These are phyloP conservation scores for Colletotrichum plurivorum DNA, from an alignment of 2,329 filamentous ascomycete genomes.

Conservation along the genomic window DNA sequence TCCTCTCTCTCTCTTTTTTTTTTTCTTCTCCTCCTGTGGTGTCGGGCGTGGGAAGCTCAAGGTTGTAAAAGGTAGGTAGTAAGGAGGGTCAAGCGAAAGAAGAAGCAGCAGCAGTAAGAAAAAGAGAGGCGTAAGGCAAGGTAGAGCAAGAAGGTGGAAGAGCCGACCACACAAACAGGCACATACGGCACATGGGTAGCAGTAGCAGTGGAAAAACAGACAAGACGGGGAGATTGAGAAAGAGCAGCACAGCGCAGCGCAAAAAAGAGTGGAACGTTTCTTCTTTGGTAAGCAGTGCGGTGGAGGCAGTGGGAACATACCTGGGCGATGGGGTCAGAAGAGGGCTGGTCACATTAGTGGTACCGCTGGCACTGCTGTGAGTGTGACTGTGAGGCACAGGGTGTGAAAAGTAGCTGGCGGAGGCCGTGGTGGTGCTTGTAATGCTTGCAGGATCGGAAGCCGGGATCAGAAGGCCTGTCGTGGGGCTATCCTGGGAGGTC, in stretches of 20 bases:
- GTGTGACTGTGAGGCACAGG: background rate
- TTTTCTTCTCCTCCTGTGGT: slow-evolving; percentile 6
- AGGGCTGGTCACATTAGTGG: slow-evolving; percentile 26
- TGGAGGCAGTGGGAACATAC: slow-evolving; percentile 37
- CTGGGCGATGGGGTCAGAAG: slow-evolving; percentile 40
- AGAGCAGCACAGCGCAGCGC: slow-evolving; percentile 28
- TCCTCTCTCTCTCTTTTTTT: background rate
- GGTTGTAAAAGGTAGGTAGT: slow-evolving; percentile 26
- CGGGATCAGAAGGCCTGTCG: slow-evolving; percentile 55
- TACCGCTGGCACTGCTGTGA: slow-evolving; percentile 31
- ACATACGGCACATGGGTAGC: background rate
- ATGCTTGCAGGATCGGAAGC: slow-evolving; percentile 42
- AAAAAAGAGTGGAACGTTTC: slow-evolving; percentile 36
- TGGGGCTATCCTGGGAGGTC: slow-evolving; percentile 60
- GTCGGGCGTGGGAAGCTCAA: slow-evolving; percentile 26
- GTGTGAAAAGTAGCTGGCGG: slow-evolving; percentile 7
- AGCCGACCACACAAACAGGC: slow-evolving; percentile 3
- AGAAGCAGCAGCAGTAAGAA: slow-evolving; percentile 9
- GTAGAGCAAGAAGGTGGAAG: background rate
- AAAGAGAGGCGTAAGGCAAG: slow-evolving; percentile 8
- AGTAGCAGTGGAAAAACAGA: slow-evolving; percentile 4
- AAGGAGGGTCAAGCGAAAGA: slow-evolving; percentile 21
- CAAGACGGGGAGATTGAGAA: slow-evolving; percentile 29
- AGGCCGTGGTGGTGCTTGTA: slow-evolving; percentile 39
- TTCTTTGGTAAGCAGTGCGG: slow-evolving; percentile 39